These are phyloP conservation scores for Hericium erinaceus DNA, from an alignment of 768 basidiomycete species.

Conservation along the genomic window DNA sequence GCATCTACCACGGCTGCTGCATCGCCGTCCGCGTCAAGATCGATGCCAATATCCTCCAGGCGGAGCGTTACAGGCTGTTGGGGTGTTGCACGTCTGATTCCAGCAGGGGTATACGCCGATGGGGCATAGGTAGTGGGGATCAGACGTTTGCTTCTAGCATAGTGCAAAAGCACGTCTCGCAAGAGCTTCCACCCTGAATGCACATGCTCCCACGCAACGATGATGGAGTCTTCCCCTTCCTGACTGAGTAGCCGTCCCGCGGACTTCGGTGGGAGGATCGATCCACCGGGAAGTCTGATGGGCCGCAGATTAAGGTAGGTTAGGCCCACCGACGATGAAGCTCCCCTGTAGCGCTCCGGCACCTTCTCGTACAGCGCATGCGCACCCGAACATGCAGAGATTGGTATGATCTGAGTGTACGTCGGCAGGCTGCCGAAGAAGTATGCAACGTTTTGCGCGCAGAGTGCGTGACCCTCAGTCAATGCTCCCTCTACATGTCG, in stretches of 20 bases:
- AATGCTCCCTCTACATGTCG: conserved; percentile 28
- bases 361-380: conserved; percentile 67
- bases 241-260: conserved; percentile 63
- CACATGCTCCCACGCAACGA: conserved; percentile 72
- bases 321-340: conserved; percentile 37
- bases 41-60: conserved; percentile 66
- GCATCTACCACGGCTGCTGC: conserved; percentile 60
- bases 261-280: conserved; percentile 56
- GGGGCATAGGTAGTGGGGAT: conserved; percentile 20
- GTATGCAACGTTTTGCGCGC: conserved; percentile 62
- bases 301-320: conserved; percentile 59
- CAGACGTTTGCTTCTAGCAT: conserved; percentile 49
- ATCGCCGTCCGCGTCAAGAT: conserved; percentile 51
- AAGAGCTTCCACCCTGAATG: conserved; percentile 85
- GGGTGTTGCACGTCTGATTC: conserved; percentile 1
- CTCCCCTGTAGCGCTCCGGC: conserved; percentile 48
- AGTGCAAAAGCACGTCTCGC: conserved; percentile 72
- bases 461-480: conserved; percentile 44
- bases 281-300: conserved; percentile 69
- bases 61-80: conserved; percentile 24
- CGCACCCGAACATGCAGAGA: conserved; percentile 50
- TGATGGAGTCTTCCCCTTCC: conserved; percentile 58
- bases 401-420: conserved; percentile 66
- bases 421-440: conserved; percentile 66
- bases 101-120: not conserved